Percentiles rank a stretch among this genome's conserved stretches.
phyloP scores from a whole-genome alignment of 108 stramenopile species.

The Cylindrotheca closterium region DNA sequence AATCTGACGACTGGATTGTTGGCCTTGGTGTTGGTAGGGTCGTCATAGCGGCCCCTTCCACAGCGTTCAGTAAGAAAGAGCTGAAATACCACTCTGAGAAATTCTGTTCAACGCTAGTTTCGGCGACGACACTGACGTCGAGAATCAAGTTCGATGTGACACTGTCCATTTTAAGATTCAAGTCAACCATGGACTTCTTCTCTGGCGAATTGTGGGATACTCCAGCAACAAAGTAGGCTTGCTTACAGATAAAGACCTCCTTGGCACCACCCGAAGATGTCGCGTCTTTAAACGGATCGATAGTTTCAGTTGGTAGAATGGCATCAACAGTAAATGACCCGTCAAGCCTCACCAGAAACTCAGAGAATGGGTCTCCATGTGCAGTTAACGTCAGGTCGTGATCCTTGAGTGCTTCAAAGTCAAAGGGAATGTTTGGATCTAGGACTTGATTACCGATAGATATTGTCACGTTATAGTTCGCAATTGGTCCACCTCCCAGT shows the following conservation, averaged over 20 bases:
- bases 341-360: neutral
- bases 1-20: neutral
- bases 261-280: neutral
- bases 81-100: neutral
- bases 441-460: neutral
- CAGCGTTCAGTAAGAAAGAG: neutral
- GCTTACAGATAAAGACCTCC: neutral
- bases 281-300: neutral
- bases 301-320: neutral
- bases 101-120: neutral
- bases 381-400: neutral
- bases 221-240: conserved; percentile 1
- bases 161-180: neutral
- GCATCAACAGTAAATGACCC: neutral
- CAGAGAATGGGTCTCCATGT: neutral
- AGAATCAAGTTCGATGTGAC: neutral
- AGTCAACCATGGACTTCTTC: neutral
- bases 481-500: neutral
- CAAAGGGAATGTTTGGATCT: neutral
- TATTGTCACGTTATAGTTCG: neutral
- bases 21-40: neutral
- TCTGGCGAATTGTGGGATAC: neutral
- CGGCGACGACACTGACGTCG: neutral
- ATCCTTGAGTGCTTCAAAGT: neutral
- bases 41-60: neutral